Base-by-base conservation (phyloP, 208 protist genomes). In the Leishmania arabica region DNA sequence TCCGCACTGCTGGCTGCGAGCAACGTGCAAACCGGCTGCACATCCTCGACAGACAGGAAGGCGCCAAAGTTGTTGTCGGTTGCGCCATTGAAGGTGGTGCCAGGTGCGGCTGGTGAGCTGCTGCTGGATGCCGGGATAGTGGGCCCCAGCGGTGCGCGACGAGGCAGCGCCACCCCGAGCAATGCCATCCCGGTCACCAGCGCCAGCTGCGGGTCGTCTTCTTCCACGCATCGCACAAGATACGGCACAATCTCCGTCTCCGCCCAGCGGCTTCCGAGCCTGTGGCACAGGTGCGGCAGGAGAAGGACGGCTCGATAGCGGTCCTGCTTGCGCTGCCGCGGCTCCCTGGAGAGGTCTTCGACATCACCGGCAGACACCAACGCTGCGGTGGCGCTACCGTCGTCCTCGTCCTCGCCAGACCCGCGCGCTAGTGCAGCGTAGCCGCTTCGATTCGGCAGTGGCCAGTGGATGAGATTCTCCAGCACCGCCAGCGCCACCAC, bases 381-480 rank as follows among this genome's bases (percentile, higher is more conserved):
- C 2, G 40, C 49, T 11, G n/a, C 53, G 21, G 54, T 74, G 11
- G 64, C 73, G 45, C 89, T 85, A 2, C 84, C 73, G n/a, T 86
- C 82, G 1, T 78, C 81, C 13, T 70, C 75, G 51, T 81, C 79
- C 19, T 72, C 82, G 27, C 34, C 74, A 54, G 31, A n/a, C 42
- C 34, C 53, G 60, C 54, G 40, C 17, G 37, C 47, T 64, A 40
- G 65, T 37, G 19, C 79, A 62, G 79, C 60, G 85, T 81, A 69
- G 66, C 82, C 82, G 79, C 75, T 80, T 69, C 85, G 81, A 86
- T 75, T 78, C 1, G 87, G 81, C 21, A 93, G 75, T 58, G 91
- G 91, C 93, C 90, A 94, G 77, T 94, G 90, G 53, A 94, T 85
- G 34, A 97, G 89, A 76, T 97, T 90, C 82, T 97, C 90, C 21